Evolutionary conservation across 2,329 filamentous ascomycete species (phyloP).

Genomic region (Exophiala aquamarina): DNA sequence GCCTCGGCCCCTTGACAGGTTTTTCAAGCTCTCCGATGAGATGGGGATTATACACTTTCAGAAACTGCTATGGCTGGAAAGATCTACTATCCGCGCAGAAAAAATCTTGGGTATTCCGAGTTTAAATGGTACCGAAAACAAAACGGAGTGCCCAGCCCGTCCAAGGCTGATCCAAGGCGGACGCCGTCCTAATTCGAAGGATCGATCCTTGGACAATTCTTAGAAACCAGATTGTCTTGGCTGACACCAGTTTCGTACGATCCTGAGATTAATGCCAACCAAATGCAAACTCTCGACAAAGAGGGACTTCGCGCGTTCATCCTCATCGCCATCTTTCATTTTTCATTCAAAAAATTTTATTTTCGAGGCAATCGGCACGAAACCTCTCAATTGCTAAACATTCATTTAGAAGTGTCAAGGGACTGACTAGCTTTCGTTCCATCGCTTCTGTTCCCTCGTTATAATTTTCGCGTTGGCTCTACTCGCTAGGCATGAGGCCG

Average conservation of each 20-base stretch:
- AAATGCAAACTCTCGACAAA: conserved; percentile 1
- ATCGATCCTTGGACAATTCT: background rate
- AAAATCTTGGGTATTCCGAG: too few species aligned
- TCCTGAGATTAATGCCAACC: conserved; percentile 1
- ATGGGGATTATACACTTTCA: too few species aligned
- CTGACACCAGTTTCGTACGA: background rate
- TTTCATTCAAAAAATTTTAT: background rate
- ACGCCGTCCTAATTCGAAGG: too few species aligned
- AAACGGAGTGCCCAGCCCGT: too few species aligned
- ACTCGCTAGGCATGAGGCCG: background rate
- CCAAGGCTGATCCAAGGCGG: too few species aligned
- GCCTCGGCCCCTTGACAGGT: too few species aligned
- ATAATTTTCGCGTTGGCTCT: background rate
- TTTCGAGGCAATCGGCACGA: background rate
- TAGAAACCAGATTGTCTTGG: conserved; percentile 1
- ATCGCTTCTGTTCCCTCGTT: background rate
- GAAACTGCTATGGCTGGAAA: too few species aligned
- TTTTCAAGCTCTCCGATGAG: too few species aligned
- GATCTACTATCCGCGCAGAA: too few species aligned
- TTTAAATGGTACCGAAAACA: too few species aligned
- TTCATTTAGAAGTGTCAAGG: background rate
- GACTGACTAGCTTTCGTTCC: background rate
- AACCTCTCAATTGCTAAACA: background rate
- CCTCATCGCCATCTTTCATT: background rate
- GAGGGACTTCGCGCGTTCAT: background rate